Evolutionary conservation across 768 basidiomycete species (phyloP).

Genomic region (Lentinus brumalis): DNA sequence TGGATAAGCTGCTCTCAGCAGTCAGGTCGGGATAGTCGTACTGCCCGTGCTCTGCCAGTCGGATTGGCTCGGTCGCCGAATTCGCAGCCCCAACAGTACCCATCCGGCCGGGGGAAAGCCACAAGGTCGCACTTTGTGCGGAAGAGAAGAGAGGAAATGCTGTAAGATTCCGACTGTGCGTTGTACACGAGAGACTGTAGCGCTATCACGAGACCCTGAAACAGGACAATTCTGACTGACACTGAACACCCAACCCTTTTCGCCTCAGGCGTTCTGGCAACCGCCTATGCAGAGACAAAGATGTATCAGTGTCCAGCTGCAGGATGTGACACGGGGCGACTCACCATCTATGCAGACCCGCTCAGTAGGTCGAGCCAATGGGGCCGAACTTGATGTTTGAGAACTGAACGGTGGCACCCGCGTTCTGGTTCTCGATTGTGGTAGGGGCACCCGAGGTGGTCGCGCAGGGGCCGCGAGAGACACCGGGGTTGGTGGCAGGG

Average conservation of each 20-base stretch:
- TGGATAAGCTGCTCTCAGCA: conserved; percentile 41
- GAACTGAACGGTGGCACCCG: conserved; percentile 49
- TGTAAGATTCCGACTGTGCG: background rate
- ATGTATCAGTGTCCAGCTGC: background rate
- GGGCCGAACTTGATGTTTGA: conserved; percentile 58
- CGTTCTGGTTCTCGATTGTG: conserved; percentile 40
- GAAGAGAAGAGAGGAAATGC: background rate
- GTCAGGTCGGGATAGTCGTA: no score
- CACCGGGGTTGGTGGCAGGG: conserved; percentile 40
- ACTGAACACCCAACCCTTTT: conserved; percentile 3
- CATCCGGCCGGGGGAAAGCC: no score
- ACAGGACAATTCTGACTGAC: background rate
- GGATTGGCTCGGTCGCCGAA: conserved; percentile 23
- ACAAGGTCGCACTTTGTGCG: no score
- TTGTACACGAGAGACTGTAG: background rate
- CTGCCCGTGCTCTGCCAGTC: no score
- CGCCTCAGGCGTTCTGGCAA: background rate
- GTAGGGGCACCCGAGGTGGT: conserved; percentile 48
- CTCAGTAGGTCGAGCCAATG: conserved; percentile 46
- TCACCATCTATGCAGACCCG: background rate
- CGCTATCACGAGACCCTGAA: background rate
- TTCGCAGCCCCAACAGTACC: background rate
- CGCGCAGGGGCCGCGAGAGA: conserved; percentile 52
- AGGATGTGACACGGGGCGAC: background rate
- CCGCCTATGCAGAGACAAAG: background rate